These are phyloP conservation scores for Drechmeria coniospora DNA, from an alignment of 2,329 filamentous ascomycete species.

Conservation along the genomic window DNA sequence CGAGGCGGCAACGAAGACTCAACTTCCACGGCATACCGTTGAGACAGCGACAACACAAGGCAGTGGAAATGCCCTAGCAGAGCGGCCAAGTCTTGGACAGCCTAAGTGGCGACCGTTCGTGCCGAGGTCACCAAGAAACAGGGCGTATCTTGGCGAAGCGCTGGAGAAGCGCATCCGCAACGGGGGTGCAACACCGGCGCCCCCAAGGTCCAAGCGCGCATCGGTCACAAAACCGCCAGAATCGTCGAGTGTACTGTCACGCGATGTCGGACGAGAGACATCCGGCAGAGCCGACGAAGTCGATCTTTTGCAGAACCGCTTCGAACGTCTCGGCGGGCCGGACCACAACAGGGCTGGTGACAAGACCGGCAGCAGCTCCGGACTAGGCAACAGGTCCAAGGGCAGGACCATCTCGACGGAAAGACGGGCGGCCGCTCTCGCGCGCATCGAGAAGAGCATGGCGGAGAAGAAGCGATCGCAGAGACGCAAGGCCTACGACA, in stretches of 20 bases:
- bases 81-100: constrained; percentile 15
- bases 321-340: constrained; percentile 27
- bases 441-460: constrained; percentile 36
- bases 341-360: constrained; percentile 15
- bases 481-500: constrained; percentile 21
- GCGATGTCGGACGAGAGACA: constrained; percentile 4
- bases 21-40: too few relatives aligned
- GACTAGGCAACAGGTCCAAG: constrained; percentile 23
- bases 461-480: constrained; percentile 30
- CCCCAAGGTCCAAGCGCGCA: constrained; percentile 10
- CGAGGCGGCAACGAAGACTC: too few relatives aligned
- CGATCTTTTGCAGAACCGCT: constrained; percentile 30
- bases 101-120: constrained; percentile 26
- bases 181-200: constrained; percentile 10
- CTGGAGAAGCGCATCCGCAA: constrained; percentile 14
- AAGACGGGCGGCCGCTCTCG: constrained; percentile 36
- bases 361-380: constrained; percentile 10
- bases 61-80: constrained; percentile 7
- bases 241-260: constrained; percentile 10
- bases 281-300: constrained; percentile 19
- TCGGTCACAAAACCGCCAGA: constrained; percentile 13
- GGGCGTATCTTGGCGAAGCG: constrained; percentile 20
- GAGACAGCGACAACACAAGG: constrained; percentile 10
- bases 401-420: constrained; percentile 31
- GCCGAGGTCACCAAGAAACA: constrained; percentile 23